These are phyloP conservation scores for Pseudoneurospora amorphoporcata DNA, from an alignment of 495 filamentous ascomycete genomes.

Conservation along the genomic window DNA sequence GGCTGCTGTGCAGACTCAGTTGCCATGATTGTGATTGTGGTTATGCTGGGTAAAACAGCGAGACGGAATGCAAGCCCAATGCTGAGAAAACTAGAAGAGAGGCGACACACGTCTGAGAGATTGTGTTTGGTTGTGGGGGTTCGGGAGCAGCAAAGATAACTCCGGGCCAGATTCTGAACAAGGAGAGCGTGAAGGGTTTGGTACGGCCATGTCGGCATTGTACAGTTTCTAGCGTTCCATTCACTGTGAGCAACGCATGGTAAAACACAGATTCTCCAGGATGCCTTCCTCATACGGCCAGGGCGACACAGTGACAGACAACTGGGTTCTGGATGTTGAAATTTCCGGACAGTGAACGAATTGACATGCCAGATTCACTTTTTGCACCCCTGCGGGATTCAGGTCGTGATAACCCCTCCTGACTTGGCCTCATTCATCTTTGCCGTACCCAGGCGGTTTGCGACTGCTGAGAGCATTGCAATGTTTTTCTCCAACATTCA, in stretches of 20 bases:
- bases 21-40: background rate
- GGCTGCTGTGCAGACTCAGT: background rate
- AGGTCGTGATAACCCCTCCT: background rate
- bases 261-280: background rate
- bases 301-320: background rate
- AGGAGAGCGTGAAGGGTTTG: background rate
- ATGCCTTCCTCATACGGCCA: background rate
- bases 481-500: background rate
- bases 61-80: background rate
- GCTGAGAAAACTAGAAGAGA: too few species aligned
- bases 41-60: background rate
- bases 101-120: background rate
- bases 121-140: background rate
- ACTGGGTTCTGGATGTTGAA: background rate
- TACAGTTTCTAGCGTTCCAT: background rate
- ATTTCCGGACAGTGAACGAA: background rate
- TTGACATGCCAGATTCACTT: background rate
- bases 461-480: background rate
- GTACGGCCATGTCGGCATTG: background rate
- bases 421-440: background rate
- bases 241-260: background rate
- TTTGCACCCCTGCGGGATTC: background rate
- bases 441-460: background rate
- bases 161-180: background rate
- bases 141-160: background rate